Base-by-base conservation (phyloP, 208 protist species). In the Crithidia acanthocephali region DNA sequence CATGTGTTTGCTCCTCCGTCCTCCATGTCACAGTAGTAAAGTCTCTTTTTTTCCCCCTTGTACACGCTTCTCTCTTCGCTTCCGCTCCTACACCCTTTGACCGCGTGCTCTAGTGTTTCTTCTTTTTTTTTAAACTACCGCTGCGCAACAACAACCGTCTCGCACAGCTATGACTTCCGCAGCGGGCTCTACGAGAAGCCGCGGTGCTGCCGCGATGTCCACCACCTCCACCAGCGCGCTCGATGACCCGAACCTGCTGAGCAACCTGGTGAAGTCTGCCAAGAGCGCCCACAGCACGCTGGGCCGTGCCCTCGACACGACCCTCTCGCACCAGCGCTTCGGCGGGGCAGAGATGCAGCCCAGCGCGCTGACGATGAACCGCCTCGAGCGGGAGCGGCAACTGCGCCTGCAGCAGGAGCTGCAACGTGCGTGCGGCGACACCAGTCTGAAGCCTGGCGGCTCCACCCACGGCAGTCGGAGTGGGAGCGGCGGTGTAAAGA, bases 211-310 rank as follows among this genome's bases (percentile, higher is more conserved):
- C 18, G n/a, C 20, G 27, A 51, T 30, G 11, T 44, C 57, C 20
- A 50, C 58, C 18, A 56, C 13, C 28, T 45, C 27, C 23, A 53
- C 62, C n/a, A 65, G 20, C 44, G 60, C 16, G 8, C 60, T 91
- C 0, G 88, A 94, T 73, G 85, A 94, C 66, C 71, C 76, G 1
- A 61, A 79, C 48, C 78, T 85, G 20, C 74, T 94, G 40, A 32
- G 67, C 32, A 66, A 32, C 27, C 50, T 94, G n/a, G 72, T 90
- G 47, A 81, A 79, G 35, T 65, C 78, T 7, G 81, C 81, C 0
- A 84, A 88, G 68, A 84, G 83, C 35, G 81, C 77, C 1, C 83
- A 88, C 67, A 91, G 88, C 64, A 81, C 76, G 27, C 72, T 90
- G 11, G 88, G 88, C 18, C 79, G 88, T 30, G 76, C 80, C 28